phyloP scores from a whole-genome alignment of 257 asterid species.

The Solanum raphanifolium region DNA sequence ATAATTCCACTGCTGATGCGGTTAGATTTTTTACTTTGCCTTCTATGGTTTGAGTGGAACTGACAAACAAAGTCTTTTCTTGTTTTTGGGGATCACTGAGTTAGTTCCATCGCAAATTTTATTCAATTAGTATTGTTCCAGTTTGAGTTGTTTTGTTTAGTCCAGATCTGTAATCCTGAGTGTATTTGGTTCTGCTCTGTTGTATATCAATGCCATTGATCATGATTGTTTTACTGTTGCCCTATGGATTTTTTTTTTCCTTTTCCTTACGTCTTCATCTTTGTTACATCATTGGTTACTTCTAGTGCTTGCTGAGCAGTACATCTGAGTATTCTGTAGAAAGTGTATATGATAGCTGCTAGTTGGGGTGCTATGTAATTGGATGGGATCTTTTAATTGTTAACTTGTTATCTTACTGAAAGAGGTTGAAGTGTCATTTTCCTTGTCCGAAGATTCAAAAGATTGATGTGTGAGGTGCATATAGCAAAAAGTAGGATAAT shows the following conservation, averaged over 20 bases:
- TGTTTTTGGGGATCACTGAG: not conserved
- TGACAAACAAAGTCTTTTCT: not conserved
- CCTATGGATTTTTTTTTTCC: not conserved
- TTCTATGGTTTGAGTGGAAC: not conserved
- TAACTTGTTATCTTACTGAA: not conserved
- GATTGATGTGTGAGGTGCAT: not conserved
- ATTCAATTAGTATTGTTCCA: not conserved
- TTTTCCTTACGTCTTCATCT: not conserved
- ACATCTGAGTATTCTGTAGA: not conserved
- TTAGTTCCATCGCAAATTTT: not conserved
- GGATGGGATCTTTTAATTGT: not conserved
- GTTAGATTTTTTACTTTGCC: slow-evolving; percentile 26
- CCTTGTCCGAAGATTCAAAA: not conserved
- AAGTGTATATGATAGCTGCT: not conserved
- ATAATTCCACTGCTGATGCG: slow-evolving; percentile 79
- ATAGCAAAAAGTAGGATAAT: not conserved
- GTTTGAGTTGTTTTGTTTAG: not conserved
- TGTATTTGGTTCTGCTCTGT: not conserved
- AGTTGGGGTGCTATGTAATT: not conserved
- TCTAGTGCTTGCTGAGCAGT: not conserved
- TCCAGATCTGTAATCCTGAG: not conserved
- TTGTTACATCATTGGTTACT: not conserved
- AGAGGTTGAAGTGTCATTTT: not conserved
- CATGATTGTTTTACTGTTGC: not conserved
- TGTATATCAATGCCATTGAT: not conserved